phyloP scores from a whole-genome alignment of 108 stramenopile species.

The Schizochytrium sp. region DNA sequence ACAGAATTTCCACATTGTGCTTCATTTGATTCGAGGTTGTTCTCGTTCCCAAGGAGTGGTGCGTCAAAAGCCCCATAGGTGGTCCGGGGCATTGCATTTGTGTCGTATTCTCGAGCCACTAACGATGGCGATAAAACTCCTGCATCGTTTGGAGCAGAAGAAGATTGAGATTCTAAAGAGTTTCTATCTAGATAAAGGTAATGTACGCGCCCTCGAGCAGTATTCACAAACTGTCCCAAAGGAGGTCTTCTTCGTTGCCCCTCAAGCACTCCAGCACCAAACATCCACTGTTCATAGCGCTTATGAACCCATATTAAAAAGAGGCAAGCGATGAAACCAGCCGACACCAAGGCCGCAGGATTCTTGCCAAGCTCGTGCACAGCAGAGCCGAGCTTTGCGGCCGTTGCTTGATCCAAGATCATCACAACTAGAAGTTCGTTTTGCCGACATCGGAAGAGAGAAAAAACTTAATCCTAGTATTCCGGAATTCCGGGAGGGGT shows the following conservation, averaged over 20 bases:
- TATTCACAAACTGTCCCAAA: background rate
- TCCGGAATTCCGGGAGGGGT: too few relatives aligned
- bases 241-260: conserved; percentile 20
- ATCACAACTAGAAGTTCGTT: too few relatives aligned
- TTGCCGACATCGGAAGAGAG: background rate
- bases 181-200: conserved; percentile 32
- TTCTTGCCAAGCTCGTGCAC: background rate
- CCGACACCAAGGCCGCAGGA: background rate
- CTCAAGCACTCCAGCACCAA: conserved; percentile 25
- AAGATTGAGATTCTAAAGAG: too few relatives aligned
- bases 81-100: background rate
- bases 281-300: conserved; percentile 1
- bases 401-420: too few relatives aligned
- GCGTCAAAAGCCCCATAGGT: conserved; percentile 7
- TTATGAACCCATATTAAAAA: conserved; percentile 34
- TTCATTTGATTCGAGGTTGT: background rate
- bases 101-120: too few relatives aligned
- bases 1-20: background rate
- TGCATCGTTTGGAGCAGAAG: background rate
- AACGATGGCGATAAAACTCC: background rate
- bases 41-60: background rate
- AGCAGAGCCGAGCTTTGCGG: background rate
- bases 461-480: too few relatives aligned
- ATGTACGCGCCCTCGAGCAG: conserved; percentile 27
- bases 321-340: conserved; percentile 2